phyloP scores from a whole-genome alignment of 345 rosid genomes.

The Moricandia arvensis region DNA sequence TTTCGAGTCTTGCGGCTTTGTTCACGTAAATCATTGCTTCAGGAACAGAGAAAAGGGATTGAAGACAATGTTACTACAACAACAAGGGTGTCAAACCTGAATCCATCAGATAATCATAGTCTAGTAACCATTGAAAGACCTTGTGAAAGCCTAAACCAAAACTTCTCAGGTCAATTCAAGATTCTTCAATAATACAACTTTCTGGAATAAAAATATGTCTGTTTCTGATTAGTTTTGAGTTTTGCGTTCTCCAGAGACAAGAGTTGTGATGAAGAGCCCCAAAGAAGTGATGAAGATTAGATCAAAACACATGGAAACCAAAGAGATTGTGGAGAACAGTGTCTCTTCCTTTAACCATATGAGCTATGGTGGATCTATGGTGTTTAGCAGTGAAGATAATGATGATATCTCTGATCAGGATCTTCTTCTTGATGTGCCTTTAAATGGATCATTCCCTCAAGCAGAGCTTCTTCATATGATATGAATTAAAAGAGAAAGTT shows the following conservation, averaged over 20 bases:
- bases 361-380: constrained; percentile 57
- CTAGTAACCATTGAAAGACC: constrained; percentile 46
- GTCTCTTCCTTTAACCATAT: constrained; percentile 70
- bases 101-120: constrained; percentile 31
- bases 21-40: constrained; percentile 35
- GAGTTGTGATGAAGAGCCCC: constrained; percentile 57
- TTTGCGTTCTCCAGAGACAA: constrained; percentile 51
- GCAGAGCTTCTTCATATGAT: constrained; percentile 77
- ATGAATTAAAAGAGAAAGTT: constrained; percentile 17
- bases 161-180: constrained; percentile 56
- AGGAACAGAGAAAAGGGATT: constrained; percentile 43
- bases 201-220: background rate
- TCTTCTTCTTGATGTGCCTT: constrained; percentile 82
- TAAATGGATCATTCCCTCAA: constrained; percentile 77
- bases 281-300: constrained; percentile 50
- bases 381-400: constrained; percentile 53
- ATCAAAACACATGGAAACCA: constrained; percentile 41
- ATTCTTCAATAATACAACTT: constrained; percentile 2
- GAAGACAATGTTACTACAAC: constrained; percentile 41
- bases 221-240: constrained; percentile 26
- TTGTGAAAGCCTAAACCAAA: constrained; percentile 51
- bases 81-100: constrained; percentile 38
- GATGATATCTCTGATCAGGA: constrained; percentile 60
- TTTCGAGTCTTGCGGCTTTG: constrained; percentile 12
- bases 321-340: constrained; percentile 59